phyloP scores from a whole-genome alignment of 2,329 filamentous ascomycete genomes.

The Colletotrichum ledebouriae region DNA sequence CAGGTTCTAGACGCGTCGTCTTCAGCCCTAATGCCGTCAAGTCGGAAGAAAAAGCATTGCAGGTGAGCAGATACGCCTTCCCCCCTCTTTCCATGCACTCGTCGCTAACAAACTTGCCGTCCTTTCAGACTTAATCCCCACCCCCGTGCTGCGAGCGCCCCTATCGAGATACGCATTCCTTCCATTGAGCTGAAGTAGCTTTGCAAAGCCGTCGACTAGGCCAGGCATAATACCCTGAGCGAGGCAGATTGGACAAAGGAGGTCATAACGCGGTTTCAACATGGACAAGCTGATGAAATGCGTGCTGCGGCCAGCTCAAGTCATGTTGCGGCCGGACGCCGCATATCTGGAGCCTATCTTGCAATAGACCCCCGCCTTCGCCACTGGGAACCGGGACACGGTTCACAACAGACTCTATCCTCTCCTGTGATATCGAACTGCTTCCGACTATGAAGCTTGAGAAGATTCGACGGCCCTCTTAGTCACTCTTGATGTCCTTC shows the following conservation, averaged over 20 bases:
- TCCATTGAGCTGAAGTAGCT: not conserved
- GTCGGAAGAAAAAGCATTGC: not conserved
- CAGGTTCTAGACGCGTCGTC: not conserved
- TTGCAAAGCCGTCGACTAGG: not conserved
- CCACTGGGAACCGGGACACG: not conserved
- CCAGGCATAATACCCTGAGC: not conserved
- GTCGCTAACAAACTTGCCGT: not conserved
- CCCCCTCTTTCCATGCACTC: not conserved
- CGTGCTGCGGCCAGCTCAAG: not conserved
- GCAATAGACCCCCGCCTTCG: not conserved
- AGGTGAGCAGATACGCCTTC: conserved; percentile 7
- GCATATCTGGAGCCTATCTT: not conserved
- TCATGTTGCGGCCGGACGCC: not conserved
- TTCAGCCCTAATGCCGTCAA: not conserved
- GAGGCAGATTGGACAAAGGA: conserved; percentile 4
- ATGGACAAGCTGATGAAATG: not conserved
- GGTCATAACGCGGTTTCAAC: not conserved
- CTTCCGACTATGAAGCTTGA: not conserved
- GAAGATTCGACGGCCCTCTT: conserved; percentile 3
- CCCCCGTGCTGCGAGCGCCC: not conserved
- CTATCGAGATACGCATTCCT: not conserved
- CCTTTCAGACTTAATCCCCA: not conserved
- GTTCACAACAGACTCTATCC: not conserved
- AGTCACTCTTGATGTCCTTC: not conserved
- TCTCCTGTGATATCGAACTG: not conserved